Evolutionary conservation across 345 rosid species (phyloP).

Genomic region (Geranium rotundifolium): DNA sequence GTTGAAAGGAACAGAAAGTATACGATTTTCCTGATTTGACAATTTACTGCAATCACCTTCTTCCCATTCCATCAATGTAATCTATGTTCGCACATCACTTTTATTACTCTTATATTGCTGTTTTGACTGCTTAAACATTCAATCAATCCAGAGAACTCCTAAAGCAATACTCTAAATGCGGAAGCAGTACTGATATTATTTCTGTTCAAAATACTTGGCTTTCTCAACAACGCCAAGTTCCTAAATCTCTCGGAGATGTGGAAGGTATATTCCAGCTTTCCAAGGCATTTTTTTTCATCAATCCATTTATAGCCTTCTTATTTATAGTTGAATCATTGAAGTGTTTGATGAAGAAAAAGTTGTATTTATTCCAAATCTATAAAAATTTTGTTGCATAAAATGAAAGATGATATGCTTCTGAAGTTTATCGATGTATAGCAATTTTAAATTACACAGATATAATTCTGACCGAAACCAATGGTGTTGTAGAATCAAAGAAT

Average conservation of each 20-base stretch:
- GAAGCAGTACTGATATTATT: slow-evolving; percentile 66
- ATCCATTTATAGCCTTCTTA: no score
- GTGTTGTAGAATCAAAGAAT: background rate
- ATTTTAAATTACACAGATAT: no score
- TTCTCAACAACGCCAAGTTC: slow-evolving; percentile 51
- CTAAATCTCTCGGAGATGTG: slow-evolving; percentile 27
- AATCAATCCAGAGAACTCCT: slow-evolving; percentile 60
- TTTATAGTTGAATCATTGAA: no score
- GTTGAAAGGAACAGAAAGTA: no score
- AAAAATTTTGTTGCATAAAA: background rate
- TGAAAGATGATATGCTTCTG: background rate
- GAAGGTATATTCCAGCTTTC: slow-evolving; percentile 26
- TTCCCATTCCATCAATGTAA: no score
- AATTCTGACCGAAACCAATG: no score
- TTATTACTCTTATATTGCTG: background rate
- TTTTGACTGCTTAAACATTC: background rate
- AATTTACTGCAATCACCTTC: background rate
- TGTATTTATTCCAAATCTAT: background rate
- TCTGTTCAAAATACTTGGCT: slow-evolving; percentile 85
- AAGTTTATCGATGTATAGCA: no score
- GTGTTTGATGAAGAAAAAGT: no score
- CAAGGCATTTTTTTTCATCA: background rate
- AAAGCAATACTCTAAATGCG: slow-evolving; percentile 69
- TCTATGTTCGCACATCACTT: no score
- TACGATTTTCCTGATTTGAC: no score